Conservation (phyloP, 768 basidiomycete species). For the Austroboletus eburneus region DNA sequence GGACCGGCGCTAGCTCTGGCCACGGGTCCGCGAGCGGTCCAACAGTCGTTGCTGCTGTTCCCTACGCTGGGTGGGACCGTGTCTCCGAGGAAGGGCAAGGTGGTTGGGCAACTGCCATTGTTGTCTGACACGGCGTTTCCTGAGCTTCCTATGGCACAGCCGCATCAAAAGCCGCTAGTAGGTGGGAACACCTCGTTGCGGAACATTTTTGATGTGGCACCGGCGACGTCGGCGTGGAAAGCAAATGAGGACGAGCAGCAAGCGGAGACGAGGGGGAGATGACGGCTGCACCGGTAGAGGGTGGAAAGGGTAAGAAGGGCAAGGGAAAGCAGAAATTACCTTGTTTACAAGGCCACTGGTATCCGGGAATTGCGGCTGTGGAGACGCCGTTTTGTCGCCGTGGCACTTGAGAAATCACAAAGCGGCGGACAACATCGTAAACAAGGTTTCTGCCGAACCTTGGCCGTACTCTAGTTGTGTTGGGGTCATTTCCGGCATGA, state of each 20-base stretch:
- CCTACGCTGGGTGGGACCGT: neutral
- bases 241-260: conserved; percentile 1
- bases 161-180: conserved; percentile 43
- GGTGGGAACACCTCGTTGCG: conserved; percentile 63
- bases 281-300: neutral
- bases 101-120: conserved; percentile 32
- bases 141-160: conserved; percentile 50
- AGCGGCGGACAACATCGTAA: no score
- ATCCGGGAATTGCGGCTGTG: no score
- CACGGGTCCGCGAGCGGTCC: conserved; percentile 9
- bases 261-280: no score
- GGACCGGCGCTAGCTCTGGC: conserved; percentile 50
- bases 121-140: conserved; percentile 63
- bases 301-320: conserved; percentile 61
- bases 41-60: neutral
- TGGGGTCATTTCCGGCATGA: conserved; percentile 46
- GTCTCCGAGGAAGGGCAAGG: conserved; percentile 9
- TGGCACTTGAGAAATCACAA: no score
- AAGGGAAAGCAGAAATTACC: conserved; percentile 82
- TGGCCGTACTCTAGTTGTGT: no score
- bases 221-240: conserved; percentile 32
- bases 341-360: no score
- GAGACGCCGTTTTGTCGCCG: no score
- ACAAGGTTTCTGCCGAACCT: no score
- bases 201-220: conserved; percentile 46